Percentiles rank a stretch among this genome's conserved stretches.
phyloP scores from a whole-genome alignment of 257 asterid genomes.

The Dorcoceras hygrometricum region DNA sequence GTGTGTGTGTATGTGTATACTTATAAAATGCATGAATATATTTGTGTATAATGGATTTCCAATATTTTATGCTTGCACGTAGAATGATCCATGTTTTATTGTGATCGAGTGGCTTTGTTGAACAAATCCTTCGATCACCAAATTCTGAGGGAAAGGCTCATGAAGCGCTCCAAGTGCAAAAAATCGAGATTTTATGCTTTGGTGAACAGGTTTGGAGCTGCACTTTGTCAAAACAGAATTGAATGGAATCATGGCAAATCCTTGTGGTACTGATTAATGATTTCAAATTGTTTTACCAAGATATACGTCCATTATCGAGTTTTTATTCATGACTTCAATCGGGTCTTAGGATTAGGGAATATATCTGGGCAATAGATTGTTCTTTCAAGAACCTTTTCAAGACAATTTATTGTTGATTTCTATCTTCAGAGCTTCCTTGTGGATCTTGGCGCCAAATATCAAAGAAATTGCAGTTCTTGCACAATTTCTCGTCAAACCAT shows the following conservation, averaged over 20 bases:
- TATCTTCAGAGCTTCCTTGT: neutral
- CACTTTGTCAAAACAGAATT: too few species aligned
- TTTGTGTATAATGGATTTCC: neutral
- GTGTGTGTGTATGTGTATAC: too few species aligned
- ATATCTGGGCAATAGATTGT: neutral
- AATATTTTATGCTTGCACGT: neutral
- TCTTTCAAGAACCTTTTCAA: neutral
- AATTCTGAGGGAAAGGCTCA: too few species aligned
- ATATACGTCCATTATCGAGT: neutral
- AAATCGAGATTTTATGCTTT: too few species aligned
- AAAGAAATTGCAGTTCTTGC: neutral
- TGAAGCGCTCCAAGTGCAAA: too few species aligned
- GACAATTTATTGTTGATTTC: neutral
- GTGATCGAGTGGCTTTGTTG: neutral
- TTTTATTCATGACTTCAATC: neutral
- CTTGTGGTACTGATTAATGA: neutral
- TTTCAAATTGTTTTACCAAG: neutral
- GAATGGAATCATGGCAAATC: neutral
- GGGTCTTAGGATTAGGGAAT: neutral
- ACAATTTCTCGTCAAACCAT: neutral
- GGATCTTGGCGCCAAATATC: neutral
- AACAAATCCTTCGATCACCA: too few species aligned
- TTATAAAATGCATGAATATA: neutral
- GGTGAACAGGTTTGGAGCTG: too few species aligned
- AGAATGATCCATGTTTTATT: too few species aligned